A percentile compares a stretch with the other conserved stretches of the same genome.
phyloP scores from a whole-genome alignment of 2,329 filamentous ascomycete genomes.

The Cercospora sojina region DNA sequence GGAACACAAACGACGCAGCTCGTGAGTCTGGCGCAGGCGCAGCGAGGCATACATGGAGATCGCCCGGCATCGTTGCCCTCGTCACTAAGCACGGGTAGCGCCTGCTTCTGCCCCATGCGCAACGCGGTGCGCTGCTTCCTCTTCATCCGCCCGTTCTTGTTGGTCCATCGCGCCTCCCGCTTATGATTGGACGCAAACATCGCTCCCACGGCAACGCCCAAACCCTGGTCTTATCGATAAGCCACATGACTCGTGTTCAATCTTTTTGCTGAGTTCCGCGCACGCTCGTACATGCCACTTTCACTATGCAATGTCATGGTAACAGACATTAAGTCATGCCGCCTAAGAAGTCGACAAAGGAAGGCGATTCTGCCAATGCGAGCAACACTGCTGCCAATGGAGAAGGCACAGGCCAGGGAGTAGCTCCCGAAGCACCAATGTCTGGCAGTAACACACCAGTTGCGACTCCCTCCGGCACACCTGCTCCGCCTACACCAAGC shows the following conservation, averaged over 20 bases:
- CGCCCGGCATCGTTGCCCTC: not conserved
- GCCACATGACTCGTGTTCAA: not conserved
- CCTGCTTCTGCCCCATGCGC: slow-evolving; percentile 9
- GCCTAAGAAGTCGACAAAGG: not conserved
- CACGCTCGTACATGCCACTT: not conserved
- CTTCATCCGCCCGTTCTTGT: slow-evolving; percentile 1
- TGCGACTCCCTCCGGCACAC: slow-evolving; percentile 14
- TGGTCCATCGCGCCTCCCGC: not conserved
- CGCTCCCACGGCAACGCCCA: not conserved
- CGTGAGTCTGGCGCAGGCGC: slow-evolving; percentile 17
- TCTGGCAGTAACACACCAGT: slow-evolving; percentile 12
- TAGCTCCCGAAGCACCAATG: slow-evolving; percentile 2
- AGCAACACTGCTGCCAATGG: not conserved
- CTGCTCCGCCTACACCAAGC: slow-evolving; percentile 17
- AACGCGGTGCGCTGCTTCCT: not conserved
- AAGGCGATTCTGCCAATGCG: not conserved
- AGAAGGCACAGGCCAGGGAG: not conserved
- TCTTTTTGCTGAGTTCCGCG: not conserved
- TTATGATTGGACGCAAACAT: slow-evolving; percentile 2
- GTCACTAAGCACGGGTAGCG: not conserved
- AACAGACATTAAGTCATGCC: not conserved
- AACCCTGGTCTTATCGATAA: not conserved
- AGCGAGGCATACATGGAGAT: slow-evolving; percentile 23
- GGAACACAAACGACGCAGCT: slow-evolving; percentile 20
- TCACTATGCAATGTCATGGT: not conserved